Evolutionary conservation across 306 rosid genomes (phyloP), one percentile per base, ranked within the genome.

Genomic region (Trifolium subterraneum): DNA sequence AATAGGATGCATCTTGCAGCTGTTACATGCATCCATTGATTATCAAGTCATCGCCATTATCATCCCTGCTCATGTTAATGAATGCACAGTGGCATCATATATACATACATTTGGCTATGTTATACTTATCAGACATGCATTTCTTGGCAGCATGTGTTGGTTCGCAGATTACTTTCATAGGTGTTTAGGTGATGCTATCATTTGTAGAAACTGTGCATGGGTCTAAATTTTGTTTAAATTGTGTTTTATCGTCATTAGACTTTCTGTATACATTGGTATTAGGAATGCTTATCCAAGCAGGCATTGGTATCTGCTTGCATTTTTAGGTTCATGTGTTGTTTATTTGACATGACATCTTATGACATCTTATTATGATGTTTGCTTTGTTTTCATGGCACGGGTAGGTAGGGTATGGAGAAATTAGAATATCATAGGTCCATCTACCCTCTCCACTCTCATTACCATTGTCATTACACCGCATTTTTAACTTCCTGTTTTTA

Each of bases 1-100:
- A 79, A 89, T 94, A 94, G 90, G 97, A 88, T 92, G 95, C 96
- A 94, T 94, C 97, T 81, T 88, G 99, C 95, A 81, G 99, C 96
- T 72, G 86, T 90, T 86, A 86, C 91, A 89, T 94, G 96, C 97
- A 90, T 94, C 98, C 95, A 94, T 94, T 87, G 93, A 89, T 87
- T 75, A 78, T 90, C 93, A 90, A 90, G 91, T 88, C 92, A 90
- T 91, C 93, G 87, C 82, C 98, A 90, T 89, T 84, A 80, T 84
- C 92, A 93, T 93, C 91, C 80, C 80, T 86, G 84, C 84, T 88
- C 90, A 82, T 89, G 90, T 85, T 83, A 86, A 87, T 87, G 91
- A 90, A 83, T 84, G 88, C 96, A 86, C 90, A 77, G 78, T 89
- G 97, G 91, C 97, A 88, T 91, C 91, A 85, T 86, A 80, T 86